These are phyloP conservation scores for Flaveria trinervia DNA, from an alignment of 129 eudicot genomes.

Conservation along the genomic window DNA sequence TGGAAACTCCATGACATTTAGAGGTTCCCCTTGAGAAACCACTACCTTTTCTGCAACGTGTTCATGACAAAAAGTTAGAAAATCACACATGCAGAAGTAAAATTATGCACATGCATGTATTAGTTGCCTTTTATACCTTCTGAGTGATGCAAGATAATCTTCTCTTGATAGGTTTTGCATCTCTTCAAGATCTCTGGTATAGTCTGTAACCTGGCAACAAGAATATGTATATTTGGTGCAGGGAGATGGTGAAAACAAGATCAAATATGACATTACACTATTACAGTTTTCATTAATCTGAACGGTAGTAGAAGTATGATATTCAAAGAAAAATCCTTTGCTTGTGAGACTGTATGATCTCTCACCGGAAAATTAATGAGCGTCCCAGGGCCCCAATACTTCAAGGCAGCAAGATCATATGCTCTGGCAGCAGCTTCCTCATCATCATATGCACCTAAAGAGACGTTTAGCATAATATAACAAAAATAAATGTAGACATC, in stretches of 20 bases:
- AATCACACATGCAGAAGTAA: conserved; percentile 14
- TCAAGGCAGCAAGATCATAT: conserved; percentile 97
- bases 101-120: conserved; percentile 1
- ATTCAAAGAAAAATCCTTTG: not conserved
- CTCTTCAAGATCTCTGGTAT: conserved; percentile 94
- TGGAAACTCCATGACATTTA: conserved; percentile 83
- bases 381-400: conserved; percentile 99
- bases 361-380: conserved; percentile 96
- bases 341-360: conserved; percentile 17
- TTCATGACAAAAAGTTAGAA: conserved; percentile 20
- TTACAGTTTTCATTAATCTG: not conserved
- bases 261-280: conserved; percentile 15
- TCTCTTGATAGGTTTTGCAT: conserved; percentile 96
- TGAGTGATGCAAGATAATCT: conserved; percentile 94
- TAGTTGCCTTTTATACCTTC: conserved; percentile 55
- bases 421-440: conserved; percentile 99
- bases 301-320: not conserved
- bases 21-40: conserved; percentile 93
- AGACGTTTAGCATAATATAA: conserved; percentile 23
- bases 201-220: conserved; percentile 80
- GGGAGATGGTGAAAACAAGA: conserved; percentile 20
- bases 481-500: conserved; percentile 20
- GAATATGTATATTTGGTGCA: conserved; percentile 24
- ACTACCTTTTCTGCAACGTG: conserved; percentile 90
- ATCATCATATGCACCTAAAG: conserved; percentile 95